Base-by-base conservation (phyloP, 1,139 yeast genomes). In the Kodamaea fungicola region DNA sequence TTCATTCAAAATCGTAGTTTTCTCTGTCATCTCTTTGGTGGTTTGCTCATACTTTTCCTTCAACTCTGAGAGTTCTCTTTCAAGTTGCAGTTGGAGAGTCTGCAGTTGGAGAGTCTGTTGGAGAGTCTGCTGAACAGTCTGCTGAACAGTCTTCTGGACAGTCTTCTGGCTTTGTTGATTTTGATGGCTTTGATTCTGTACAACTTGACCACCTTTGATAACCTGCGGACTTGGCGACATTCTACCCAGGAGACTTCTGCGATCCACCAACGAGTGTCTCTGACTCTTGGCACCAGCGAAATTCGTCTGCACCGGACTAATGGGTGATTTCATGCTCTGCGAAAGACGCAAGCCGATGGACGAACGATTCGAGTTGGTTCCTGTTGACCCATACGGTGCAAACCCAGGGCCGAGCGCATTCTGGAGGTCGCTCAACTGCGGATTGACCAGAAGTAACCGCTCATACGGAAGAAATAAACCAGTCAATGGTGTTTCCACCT, bases 391-490 rank as follows among this genome's bases (percentile, higher is more conserved):
- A 7, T 26, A 19, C 6, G 38, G 23, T 8, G 16, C 33, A 8
- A 24, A 25, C 26, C 26, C 26, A 23, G 10, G 10, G 19, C 32
- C 27, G 6, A 22, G 8, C 7, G 24, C n/a, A 7, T 19, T 12
- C 22, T 31, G 33, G 10, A 25, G 13, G 19, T 22, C 31, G 5
- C 32, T 35, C 9, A 46, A 35, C 22, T 46, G 61, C 2, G 70
- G 65, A 44, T 71, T 72, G 21, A 59, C 65, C 10, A 58, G 50
- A 34, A 70, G 66, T 22, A 87, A 68, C 51, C 87, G 75, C 21
- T 79, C 78, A 50, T 79, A 76, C 2, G 90, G 83, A 32, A 88
- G 67, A 52, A 89, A 89, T 26, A 89, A 59, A 0, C 96, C 96
- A 19, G 89, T 67, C 45, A 74, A 74, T 1, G 89, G 83, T 30